Evolutionary conservation across 768 basidiomycete species (phyloP), one percentile per base, ranked within the genome.

Genomic region (Tricholoma hemisulphureum): DNA sequence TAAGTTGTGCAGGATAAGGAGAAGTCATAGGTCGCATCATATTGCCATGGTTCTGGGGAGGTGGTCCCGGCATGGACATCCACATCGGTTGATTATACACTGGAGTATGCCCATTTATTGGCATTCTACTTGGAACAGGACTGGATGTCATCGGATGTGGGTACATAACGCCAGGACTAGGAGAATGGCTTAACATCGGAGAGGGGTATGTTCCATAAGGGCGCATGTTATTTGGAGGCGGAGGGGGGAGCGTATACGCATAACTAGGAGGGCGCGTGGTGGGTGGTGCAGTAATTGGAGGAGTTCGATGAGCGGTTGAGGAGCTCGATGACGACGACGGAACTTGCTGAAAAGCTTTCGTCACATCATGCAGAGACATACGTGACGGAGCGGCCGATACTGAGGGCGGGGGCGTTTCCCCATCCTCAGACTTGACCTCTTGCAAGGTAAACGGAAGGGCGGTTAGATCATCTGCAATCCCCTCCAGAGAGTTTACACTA

Each of bases 341-440:
- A 24, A 93, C 92, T 71, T 87, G 87, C 67, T 94, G 92, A 74
- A 94, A 94, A 20, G 91, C 90, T 57, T 89, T 84, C 11, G 88
- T 91, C 31, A 93, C 90, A 55, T 94, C 92, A 56, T 87, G 85
- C 35, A 88, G 72, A 3, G 90, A 91, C 84, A 92, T 89, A 37
- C 89, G 84, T 16, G 87, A 86, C 23, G 89, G 81, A 21, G 82
- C 77, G 24, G 81, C 73, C 20, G 83, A 76, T 4, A 80, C 75
- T 7, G 75, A 71, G 21, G 88, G 85, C 13, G 89, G 89, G 2
- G 90, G 88, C 2, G 89, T 90, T 68, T 85, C 87, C 18, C 89
- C 91, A 63, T 89, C 90, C 67, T 93, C 91, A 10, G 90, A 89
- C 68, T 93, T 93, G 52, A 92, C 87, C 56, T 94, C 92, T 66